Evolutionary conservation across 371 early-diverging fungal genomes (phyloP), one percentile per base, ranked within the genome.

Genomic region (Lichtheimia corymbifera): DNA sequence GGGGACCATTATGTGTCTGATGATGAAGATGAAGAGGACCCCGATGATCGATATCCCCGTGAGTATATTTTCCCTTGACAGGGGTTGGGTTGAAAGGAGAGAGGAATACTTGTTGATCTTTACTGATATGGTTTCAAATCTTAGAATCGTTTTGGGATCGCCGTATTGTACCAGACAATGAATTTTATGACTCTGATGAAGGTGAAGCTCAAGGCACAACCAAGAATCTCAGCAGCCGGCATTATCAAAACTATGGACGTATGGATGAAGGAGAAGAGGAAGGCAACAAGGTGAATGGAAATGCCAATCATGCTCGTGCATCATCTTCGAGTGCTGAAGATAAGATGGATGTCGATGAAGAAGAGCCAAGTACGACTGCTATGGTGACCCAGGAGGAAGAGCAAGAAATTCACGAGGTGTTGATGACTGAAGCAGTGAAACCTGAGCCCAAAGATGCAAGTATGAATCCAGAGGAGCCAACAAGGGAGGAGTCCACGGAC

Each of bases 171-270:
- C 88, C 86, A 25, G 85, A 85, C 22, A 84, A 81, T 45, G 88
- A 88, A 70, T 80, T 75, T 17, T 87, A 88, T 27, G 91, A 91
- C 59, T 84, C 84, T 12, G 88, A 89, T 55, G 89, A 89, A 60
- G 89, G 88, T n/a, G 81, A 81, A 54, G 70, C 70, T 22, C 69
- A 71, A 57, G 75, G 73, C 12, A 59, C 69, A 13, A 56, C 55
- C 12, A 56, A 55, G 4, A 68, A 66, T 45, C 49, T 63, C 14
- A 56, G 43, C 40, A 72, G 72, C 41, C 58, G 68, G 27, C 64
- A 76, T 55, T 59, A 76, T 53, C 68, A 73, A 59, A 63, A 65
- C 51, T 71, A 76, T 47, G 61, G 55, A 2, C 65, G 63, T 0
- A 65, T 59, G 5, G 64, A 53, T 22, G 62, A 63, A 28, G 62